Base-by-base conservation (phyloP, 352 stramenopile genomes). In the Phytophthora constricta region DNA sequence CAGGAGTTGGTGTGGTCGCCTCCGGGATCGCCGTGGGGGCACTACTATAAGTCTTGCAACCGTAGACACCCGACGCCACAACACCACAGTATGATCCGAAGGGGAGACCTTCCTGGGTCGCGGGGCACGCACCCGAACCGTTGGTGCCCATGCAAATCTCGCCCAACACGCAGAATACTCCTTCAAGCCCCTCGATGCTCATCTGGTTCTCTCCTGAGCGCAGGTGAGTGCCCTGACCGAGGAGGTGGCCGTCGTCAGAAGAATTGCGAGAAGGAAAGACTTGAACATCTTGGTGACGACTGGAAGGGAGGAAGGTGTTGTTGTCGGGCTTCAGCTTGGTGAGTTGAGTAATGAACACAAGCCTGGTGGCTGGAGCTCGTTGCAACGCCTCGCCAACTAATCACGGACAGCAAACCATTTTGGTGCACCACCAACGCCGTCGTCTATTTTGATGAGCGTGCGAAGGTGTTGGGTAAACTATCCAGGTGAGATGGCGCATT, bases 11-110 rank as follows among this genome's bases (percentile, higher is more conserved):
- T 0, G 64, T 59, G 9, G 55, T 42, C 4, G 41, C 10, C 52
- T 57, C 50, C 2, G 34, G 20, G 14, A 22, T 8, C 9, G 52
- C 67, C 17, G 50, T 54, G 26, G 59, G 47, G 14, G 20, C 61
- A 22, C 20, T n/a, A n/a, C n/a, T 56, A 34, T 57, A 46, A 0
- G 42, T 51, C 50, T 79, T 76, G 71, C 74, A 82, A 13, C 74
- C 70, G 37, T 74, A 81, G 5, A 81, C 73, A 0, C 69, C 65
- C 8, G 69, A 74, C 37, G 52, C 62, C 23, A 79, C 74, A 19
- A 73, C 16, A 3, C 70, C 68, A 41, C 74, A 79, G 70, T 78
- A 77, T 7, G 74, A 82, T 39, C 70, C 70, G 43, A 65, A 63
- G 7, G 57, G 58, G 11, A 79, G 66, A 34, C 69, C 73, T 20